Base-by-base conservation (phyloP, 1,284 basidiomycete genomes). In the Ceratobasidium theobromae region DNA sequence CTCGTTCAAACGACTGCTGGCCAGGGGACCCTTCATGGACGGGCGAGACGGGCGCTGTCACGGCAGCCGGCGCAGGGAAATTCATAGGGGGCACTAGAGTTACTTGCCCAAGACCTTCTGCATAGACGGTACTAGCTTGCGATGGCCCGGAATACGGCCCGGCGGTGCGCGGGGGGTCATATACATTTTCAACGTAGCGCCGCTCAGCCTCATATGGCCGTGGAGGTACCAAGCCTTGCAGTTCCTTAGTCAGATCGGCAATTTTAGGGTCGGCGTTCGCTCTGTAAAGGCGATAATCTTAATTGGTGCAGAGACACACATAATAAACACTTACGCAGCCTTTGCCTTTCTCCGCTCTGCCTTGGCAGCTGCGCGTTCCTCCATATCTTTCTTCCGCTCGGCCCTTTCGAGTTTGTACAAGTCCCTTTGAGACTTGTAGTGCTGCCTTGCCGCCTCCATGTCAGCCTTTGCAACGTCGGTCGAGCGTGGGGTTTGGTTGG, bases 341-440 rank as follows among this genome's bases (percentile, higher is more conserved):
- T 60, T 60, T 14, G 43, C 43, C 45, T 45, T 48, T 32, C 23
- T 48, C 25, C 57, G 43, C 21, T 60, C 57, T 6, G 57, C 57
- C 45, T 60, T 60, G 18, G 57, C 57, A 5, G 57, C 57, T 3
- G 57, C 57, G 16, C 57, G 43, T 27, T 60, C 57, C 35, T 60
- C 57, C 57, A 60, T 60, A 16, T 60, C 57, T 32, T 60, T 60
- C 57, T 60, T 60, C 30, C 57, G 45, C 45, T 60, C 57, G 4
- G 57, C 57, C 57, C 46, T 48, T 30, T 60, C 57, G n/a, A 60
- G 27, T 33, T 60, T 60, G 43, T 60, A 60, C 11, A 60, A 32
- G 23, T 60, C 57, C 6, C 57, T 9, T 18, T 60, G 57, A 16
- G 57, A 60, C 57, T 49, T 48, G 57, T 60, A 60, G 23, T 49